These are phyloP conservation scores for Extremus antarcticus DNA, from an alignment of 495 filamentous ascomycete genomes.

Conservation along the genomic window DNA sequence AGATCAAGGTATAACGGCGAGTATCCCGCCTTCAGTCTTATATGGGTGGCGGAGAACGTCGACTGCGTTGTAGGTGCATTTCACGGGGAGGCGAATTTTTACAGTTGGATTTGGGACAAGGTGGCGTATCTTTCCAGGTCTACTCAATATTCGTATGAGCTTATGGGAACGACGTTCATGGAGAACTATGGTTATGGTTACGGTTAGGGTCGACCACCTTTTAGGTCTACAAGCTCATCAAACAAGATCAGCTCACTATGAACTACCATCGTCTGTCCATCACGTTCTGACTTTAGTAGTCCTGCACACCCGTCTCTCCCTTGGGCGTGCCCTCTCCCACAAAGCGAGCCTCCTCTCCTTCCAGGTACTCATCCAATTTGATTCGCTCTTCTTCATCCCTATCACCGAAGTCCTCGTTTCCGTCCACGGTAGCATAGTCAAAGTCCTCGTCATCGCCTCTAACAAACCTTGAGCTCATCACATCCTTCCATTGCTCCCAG, in stretches of 20 bases:
- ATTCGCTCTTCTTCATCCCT: conserved; percentile 45
- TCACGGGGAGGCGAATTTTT: no score
- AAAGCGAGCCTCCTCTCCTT: conserved; percentile 47
- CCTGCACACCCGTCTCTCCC: conserved; percentile 72
- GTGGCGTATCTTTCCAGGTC: no score
- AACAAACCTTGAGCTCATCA: conserved; percentile 60
- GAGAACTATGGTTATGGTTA: no score
- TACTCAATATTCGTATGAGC: no score
- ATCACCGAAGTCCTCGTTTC: conserved; percentile 60
- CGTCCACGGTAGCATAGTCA: conserved; percentile 58
- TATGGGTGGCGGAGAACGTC: no score
- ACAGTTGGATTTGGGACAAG: no score
- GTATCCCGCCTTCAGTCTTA: no score
- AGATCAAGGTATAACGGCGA: no score
- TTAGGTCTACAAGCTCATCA: no score
- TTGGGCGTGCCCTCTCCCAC: conserved; percentile 31
- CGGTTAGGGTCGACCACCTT: no score
- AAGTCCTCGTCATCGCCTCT: conserved; percentile 65
- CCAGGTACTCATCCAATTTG: conserved; percentile 59
- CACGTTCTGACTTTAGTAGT: conserved; percentile 57
- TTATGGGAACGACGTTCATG: no score
- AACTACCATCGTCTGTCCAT: neutral
- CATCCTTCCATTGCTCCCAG: conserved; percentile 51
- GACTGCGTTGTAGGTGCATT: no score
- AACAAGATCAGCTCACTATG: neutral